Conservation (phyloP, 1,284 basidiomycete genomes). For the Anthracocystis panici-leucophaei region DNA sequence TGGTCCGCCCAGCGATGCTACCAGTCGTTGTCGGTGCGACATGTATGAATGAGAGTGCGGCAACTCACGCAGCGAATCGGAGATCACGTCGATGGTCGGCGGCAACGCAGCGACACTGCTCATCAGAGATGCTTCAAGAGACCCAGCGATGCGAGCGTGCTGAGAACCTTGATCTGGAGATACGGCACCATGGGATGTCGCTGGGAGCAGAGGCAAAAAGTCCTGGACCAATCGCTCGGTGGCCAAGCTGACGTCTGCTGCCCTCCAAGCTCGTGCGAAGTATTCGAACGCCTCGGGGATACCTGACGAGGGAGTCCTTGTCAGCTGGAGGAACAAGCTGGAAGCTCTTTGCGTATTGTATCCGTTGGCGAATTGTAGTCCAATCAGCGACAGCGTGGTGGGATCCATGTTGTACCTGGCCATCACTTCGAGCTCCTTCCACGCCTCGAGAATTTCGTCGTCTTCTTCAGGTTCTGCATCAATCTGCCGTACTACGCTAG, state of each 20-base stretch:
- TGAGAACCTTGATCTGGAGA: constrained; percentile 11
- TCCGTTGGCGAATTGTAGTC: constrained; percentile 41
- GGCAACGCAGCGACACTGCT: constrained; percentile 16
- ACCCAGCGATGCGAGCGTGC: constrained; percentile 11
- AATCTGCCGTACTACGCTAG: background rate
- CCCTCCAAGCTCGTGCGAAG: constrained; percentile 55
- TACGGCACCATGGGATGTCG: constrained; percentile 1
- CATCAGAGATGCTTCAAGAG: constrained; percentile 6
- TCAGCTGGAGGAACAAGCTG: constrained; percentile 9
- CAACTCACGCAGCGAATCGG: constrained; percentile 15
- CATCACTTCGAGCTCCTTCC: constrained; percentile 40
- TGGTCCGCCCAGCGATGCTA: constrained; percentile 55
- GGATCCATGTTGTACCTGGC: constrained; percentile 61
- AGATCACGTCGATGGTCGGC: constrained; percentile 14
- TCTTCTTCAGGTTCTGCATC: constrained; percentile 30
- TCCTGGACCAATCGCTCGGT: constrained; percentile 55
- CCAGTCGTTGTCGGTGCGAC: constrained; percentile 46
- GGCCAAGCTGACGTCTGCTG: constrained; percentile 53
- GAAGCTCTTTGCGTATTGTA: constrained; percentile 12
- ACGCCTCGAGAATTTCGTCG: constrained; percentile 36
- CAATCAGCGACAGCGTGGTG: constrained; percentile 55
- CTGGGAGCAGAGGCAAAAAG: constrained; percentile 46
- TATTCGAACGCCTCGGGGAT: constrained; percentile 56
- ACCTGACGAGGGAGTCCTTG: constrained; percentile 8
- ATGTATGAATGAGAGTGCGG: constrained; percentile 36